Percentiles rank a stretch among this genome's conserved stretches.
Evolutionary conservation across 805 yeast species (phyloP).

Genomic region (Alloascoidea africana): DNA sequence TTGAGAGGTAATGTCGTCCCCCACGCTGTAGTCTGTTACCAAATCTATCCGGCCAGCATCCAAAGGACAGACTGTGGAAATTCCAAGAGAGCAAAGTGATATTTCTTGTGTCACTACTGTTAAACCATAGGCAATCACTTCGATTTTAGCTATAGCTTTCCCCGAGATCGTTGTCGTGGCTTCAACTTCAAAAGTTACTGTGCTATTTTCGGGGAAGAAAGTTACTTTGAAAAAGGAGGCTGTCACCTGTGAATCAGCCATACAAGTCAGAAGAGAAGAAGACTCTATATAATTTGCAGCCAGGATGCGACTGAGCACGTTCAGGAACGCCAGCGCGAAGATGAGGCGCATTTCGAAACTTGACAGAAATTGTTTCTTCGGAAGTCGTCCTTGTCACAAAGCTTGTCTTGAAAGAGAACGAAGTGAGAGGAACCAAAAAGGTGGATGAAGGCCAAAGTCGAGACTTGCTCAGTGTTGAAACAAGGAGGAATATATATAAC

Average conservation of each 20-base stretch:
- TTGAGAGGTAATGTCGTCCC: slow-evolving; percentile 24
- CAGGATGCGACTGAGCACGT: no score
- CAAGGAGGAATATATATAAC: no score
- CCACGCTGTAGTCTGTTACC: slow-evolving; percentile 29
- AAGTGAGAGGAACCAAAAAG: no score
- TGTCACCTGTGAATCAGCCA: slow-evolving; percentile 77
- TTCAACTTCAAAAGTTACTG: slow-evolving; percentile 51
- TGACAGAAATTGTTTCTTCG: no score
- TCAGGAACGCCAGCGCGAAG: no score
- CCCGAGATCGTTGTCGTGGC: slow-evolving; percentile 72
- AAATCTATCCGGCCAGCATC: slow-evolving; percentile 78
- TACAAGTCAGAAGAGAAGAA: slow-evolving; percentile 75
- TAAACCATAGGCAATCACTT: slow-evolving; percentile 71
- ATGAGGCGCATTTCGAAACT: no score
- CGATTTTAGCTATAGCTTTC: slow-evolving; percentile 48
- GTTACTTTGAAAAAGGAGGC: slow-evolving; percentile 71
- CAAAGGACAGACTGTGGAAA: slow-evolving; percentile 63
- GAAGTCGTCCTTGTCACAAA: no score
- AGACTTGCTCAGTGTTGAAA: no score
- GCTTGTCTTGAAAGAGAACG: no score
- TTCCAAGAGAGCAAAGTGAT: slow-evolving; percentile 45
- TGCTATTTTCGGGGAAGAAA: slow-evolving; percentile 48
- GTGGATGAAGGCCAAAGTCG: no score
- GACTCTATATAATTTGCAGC: slow-evolving; percentile 25
- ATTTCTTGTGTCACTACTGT: slow-evolving; percentile 38